phyloP scores from a whole-genome alignment of 495 filamentous ascomycete genomes.

The Penicillium bialowiezense region DNA sequence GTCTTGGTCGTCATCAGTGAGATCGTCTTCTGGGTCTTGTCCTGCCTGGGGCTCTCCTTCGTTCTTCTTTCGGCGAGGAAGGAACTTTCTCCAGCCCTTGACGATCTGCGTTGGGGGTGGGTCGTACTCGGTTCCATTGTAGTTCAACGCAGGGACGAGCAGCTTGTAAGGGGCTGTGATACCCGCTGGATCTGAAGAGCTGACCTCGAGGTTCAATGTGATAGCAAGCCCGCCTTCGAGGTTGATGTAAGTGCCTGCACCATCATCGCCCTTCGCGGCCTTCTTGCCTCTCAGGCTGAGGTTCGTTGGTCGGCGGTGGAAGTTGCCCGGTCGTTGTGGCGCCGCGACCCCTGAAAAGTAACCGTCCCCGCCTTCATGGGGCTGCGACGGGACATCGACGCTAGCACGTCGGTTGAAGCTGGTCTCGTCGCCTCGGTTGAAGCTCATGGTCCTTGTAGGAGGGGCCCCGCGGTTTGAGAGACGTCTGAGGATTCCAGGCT shows the following conservation, averaged over 20 bases:
- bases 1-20: slow-evolving; percentile 25
- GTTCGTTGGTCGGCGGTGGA: slow-evolving; percentile 72
- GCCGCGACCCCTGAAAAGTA: slow-evolving; percentile 34
- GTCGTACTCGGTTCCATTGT: slow-evolving; percentile 45
- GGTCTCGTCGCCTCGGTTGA: slow-evolving; percentile 25
- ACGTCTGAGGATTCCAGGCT: slow-evolving; percentile 47
- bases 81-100: slow-evolving; percentile 47
- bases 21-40: slow-evolving; percentile 20
- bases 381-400: slow-evolving; percentile 35
- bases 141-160: slow-evolving; percentile 72
- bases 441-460: slow-evolving; percentile 39
- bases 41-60: slow-evolving; percentile 14
- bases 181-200: slow-evolving; percentile 79
- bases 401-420: slow-evolving; percentile 33
- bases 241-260: slow-evolving; percentile 51
- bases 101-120: slow-evolving; percentile 33
- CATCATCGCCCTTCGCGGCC: slow-evolving; percentile 41
- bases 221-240: slow-evolving; percentile 80
- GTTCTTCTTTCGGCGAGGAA: slow-evolving; percentile 28
- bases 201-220: slow-evolving; percentile 82
- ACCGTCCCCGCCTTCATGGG: slow-evolving; percentile 32
- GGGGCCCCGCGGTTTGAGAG: slow-evolving; percentile 44
- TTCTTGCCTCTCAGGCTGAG: slow-evolving; percentile 56
- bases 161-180: slow-evolving; percentile 84
- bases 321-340: slow-evolving; percentile 42